A percentile compares a stretch with the other conserved stretches of the same genome.
Conservation (phyloP, 2,329 filamentous ascomycete genomes). For the Phaeosphaeria sp. region DNA sequence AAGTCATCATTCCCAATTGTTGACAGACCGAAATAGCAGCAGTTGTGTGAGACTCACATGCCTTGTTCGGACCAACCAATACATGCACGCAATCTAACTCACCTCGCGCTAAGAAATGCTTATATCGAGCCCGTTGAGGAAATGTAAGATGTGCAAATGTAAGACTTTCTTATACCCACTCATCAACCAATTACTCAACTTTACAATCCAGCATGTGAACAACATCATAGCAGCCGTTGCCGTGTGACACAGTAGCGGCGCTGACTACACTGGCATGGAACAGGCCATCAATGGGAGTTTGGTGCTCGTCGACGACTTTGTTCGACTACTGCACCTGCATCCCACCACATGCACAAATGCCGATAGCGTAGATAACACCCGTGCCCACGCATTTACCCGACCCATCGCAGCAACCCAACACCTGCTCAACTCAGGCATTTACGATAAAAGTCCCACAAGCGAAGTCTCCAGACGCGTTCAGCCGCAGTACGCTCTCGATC, state of each 20-base stretch:
- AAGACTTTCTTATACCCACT: not conserved
- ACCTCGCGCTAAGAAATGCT: not conserved
- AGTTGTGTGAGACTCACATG: not conserved
- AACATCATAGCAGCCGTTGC: not conserved
- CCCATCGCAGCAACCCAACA: not conserved
- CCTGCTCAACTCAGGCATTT: not conserved
- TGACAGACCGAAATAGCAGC: not conserved
- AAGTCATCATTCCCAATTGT: not conserved
- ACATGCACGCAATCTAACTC: conserved; percentile 3
- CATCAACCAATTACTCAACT: too few relatives aligned
- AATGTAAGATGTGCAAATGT: not conserved
- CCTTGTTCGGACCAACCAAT: not conserved
- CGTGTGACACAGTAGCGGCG: not conserved
- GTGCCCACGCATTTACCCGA: not conserved
- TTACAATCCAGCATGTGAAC: not conserved
- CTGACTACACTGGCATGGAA: not conserved
- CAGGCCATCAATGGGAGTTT: not conserved
- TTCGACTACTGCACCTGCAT: not conserved
- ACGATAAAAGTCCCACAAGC: not conserved
- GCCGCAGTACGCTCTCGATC: not conserved
- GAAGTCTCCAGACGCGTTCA: not conserved
- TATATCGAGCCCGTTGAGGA: not conserved
- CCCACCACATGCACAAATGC: not conserved
- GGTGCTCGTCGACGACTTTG: not conserved
- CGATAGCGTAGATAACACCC: not conserved